Evolutionary conservation across 129 eudicot genomes (phyloP), one percentile per base, ranked within the genome.

Genomic region (Daucus carota): DNA sequence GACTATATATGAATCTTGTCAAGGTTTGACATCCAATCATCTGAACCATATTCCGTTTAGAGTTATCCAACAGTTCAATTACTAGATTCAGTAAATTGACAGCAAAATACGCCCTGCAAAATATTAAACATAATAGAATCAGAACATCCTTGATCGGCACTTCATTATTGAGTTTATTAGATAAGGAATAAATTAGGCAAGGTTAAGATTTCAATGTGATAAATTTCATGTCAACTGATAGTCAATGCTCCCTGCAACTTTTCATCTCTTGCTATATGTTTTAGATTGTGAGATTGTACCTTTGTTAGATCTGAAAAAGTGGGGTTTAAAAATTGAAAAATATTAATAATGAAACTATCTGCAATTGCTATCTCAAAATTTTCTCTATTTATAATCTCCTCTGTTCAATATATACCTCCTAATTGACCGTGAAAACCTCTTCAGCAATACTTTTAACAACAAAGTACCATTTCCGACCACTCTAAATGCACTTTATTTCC

Each of bases 11-110:
- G 77, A 94, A 94, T 76, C 76, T 78, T 28, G 93, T 86, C 22
- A 94, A 88, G 1, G 88, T 87, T 80, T 94, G 96, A 80, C 99
- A 94, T 74, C 97, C 99, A 79, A 86, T 92, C 71, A 88, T 84
- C 88, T 79, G 89, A 72, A 83, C 69, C 4, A 84, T 79, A 72
- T 87, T 93, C 72, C 80, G 81, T 87, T 94, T 89, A 52, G 93
- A 83, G 76, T 80, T 85, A 88, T 89, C 99, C 86, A 94, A 76
- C 80, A 94, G 90, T 77, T 91, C 93, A 77, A 71, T 46, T 60
- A 88, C 85, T 74, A 94, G 89, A 78, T 89, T 88, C 84, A 94
- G 85, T 84, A 94, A 75, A 82, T 86, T 91, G 62, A 79, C 89
- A 50, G 96, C 92, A 88, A 91, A 94, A 82, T 86, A 94, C 17